Conservation (phyloP, 148 eudicot species). For the Rhododendron ferrugineum region DNA sequence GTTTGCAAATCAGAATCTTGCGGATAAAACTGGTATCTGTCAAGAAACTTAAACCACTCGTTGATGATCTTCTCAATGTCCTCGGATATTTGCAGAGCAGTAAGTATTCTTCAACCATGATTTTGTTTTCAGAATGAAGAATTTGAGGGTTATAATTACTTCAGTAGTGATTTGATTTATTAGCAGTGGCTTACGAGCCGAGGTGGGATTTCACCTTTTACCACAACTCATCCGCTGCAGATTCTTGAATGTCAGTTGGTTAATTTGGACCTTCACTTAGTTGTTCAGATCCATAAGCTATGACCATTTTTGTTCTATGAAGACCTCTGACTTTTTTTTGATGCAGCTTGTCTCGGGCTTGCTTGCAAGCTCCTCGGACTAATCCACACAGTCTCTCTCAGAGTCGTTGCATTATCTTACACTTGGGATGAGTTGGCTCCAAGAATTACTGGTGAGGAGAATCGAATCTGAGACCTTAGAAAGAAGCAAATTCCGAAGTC, state of each 20-base stretch:
- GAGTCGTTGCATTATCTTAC: background rate
- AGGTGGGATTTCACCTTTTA: too few species aligned
- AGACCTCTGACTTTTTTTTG: background rate
- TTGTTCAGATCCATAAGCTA: too few species aligned
- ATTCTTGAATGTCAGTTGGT: too few species aligned
- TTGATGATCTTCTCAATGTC: constrained; percentile 21
- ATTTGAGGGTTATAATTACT: background rate
- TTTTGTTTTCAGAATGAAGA: background rate
- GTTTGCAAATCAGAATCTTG: constrained; percentile 35
- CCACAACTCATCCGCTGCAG: too few species aligned
- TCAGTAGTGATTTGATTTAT: background rate
- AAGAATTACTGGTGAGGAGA: too few species aligned
- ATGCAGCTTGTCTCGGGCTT: background rate
- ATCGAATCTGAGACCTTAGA: too few species aligned
- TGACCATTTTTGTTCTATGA: too few species aligned
- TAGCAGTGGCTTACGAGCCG: too few species aligned
- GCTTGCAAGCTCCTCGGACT: background rate
- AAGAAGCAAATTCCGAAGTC: background rate
- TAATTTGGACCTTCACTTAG: too few species aligned
- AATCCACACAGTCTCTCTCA: background rate
- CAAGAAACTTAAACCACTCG: constrained; percentile 34
- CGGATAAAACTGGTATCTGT: constrained; percentile 22
- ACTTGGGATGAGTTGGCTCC: background rate
- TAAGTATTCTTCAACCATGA: background rate
- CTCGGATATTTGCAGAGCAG: constrained; percentile 16